Evolutionary conservation across 2,329 filamentous ascomycete genomes (phyloP).

Genomic region (Coleophoma eucalyptorum): DNA sequence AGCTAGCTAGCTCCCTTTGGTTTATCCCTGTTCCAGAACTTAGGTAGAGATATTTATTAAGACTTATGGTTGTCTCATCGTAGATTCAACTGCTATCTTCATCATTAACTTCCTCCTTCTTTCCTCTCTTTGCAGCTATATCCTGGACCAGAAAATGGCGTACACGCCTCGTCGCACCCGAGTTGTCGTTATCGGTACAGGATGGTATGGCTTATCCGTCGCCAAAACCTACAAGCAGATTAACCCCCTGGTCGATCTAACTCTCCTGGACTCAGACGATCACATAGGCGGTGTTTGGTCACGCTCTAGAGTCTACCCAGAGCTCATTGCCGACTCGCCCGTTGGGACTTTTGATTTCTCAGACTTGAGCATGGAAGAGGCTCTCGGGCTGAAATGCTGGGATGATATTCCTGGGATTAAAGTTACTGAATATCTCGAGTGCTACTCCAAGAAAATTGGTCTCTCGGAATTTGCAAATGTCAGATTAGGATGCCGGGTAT

Average conservation of each 20-base stretch:
- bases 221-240: slow-evolving; percentile 57
- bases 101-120: no score
- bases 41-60: no score
- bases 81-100: no score
- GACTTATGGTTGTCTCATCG: no score
- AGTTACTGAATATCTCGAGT: slow-evolving; percentile 10
- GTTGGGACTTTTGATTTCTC: slow-evolving; percentile 68
- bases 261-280: slow-evolving; percentile 52
- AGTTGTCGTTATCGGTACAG: slow-evolving; percentile 22
- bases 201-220: slow-evolving; percentile 52
- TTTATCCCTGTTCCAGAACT: no score
- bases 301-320: slow-evolving; percentile 60
- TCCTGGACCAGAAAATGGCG: no score
- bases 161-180: no score
- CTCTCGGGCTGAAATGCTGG: neutral
- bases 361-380: slow-evolving; percentile 51
- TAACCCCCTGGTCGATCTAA: slow-evolving; percentile 49
- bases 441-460: slow-evolving; percentile 9
- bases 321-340: slow-evolving; percentile 69
- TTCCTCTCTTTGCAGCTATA: no score
- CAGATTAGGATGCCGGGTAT: slow-evolving; percentile 39
- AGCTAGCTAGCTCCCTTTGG: no score
- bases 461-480: neutral
- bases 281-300: slow-evolving; percentile 68
- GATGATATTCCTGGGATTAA: slow-evolving; percentile 1